phyloP scores from a whole-genome alignment of 1,284 basidiomycete genomes.

The Ustilago bromivora region DNA sequence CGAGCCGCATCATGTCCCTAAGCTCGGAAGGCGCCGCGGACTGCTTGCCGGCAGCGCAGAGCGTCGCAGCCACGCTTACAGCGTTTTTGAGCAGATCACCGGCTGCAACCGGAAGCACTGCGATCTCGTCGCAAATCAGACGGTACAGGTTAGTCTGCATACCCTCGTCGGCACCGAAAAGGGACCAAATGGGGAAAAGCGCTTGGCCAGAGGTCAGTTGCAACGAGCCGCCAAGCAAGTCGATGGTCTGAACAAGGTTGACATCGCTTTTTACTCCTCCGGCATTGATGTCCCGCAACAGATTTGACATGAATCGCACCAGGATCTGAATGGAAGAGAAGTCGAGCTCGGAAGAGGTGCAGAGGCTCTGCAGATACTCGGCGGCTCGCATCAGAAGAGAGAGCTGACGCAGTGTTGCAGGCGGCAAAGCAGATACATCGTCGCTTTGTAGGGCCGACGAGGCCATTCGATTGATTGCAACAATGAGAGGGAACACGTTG shows the following conservation, averaged over 20 bases:
- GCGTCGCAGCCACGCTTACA: slow-evolving; percentile 50
- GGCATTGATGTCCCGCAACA: slow-evolving; percentile 22
- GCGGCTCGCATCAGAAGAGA: slow-evolving; percentile 33
- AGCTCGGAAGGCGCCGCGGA: slow-evolving; percentile 31
- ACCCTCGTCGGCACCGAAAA: slow-evolving; percentile 42
- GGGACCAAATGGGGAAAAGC: slow-evolving; percentile 53
- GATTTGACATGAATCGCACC: slow-evolving; percentile 41
- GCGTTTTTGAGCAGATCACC: slow-evolving; percentile 61
- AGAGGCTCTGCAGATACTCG: slow-evolving; percentile 39
- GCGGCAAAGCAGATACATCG: background rate
- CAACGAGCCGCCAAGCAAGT: slow-evolving; percentile 45
- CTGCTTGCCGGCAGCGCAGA: slow-evolving; percentile 35
- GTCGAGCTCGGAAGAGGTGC: slow-evolving; percentile 44
- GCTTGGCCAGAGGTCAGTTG: slow-evolving; percentile 52
- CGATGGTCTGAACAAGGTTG: slow-evolving; percentile 19
- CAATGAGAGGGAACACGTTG: slow-evolving; percentile 38
- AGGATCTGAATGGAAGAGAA: slow-evolving; percentile 53
- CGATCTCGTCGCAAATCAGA: slow-evolving; percentile 38
- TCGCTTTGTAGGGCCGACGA: slow-evolving; percentile 11
- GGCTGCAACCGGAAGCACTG: slow-evolving; percentile 11
- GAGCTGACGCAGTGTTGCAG: slow-evolving; percentile 24
- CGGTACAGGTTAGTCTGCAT: slow-evolving; percentile 45
- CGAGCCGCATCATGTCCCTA: slow-evolving; percentile 36
- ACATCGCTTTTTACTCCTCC: slow-evolving; percentile 16
- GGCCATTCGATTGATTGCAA: slow-evolving; percentile 24